Conservation (phyloP, 2,329 filamentous ascomycete species). For the Epichloe sylvatica region DNA sequence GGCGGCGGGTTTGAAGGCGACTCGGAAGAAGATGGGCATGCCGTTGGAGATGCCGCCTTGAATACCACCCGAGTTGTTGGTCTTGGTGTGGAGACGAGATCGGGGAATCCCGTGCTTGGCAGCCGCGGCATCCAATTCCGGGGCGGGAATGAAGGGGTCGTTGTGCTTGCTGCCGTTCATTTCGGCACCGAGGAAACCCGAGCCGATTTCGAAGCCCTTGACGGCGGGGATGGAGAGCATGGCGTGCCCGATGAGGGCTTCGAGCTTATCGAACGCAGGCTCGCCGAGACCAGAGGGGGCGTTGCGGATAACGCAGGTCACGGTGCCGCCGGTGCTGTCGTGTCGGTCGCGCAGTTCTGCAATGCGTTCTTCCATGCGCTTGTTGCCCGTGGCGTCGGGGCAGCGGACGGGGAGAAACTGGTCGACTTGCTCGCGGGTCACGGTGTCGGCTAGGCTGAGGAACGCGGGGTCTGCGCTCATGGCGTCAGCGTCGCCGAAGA, state of each 20-base stretch:
- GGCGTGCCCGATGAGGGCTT: constrained; percentile 79
- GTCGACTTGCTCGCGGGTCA: constrained; percentile 69
- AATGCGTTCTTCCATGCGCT: constrained; percentile 67
- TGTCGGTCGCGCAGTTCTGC: constrained; percentile 61
- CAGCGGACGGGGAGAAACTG: constrained; percentile 74
- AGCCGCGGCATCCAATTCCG: constrained; percentile 32
- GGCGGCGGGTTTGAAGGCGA: constrained; percentile 88
- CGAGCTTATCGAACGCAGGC: constrained; percentile 89
- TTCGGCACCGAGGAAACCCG: constrained; percentile 76
- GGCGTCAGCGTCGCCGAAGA: constrained; percentile 19
- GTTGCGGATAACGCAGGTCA: constrained; percentile 86
- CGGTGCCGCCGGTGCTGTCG: constrained; percentile 88
- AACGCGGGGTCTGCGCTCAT: constrained; percentile 69
- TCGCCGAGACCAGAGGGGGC: constrained; percentile 77
- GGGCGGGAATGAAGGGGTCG: constrained; percentile 40
- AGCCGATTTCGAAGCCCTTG: constrained; percentile 92
- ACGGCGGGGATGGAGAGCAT: constrained; percentile 93
- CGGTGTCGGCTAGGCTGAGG: constrained; percentile 54
- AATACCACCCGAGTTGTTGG: constrained; percentile 89
- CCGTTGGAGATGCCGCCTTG: constrained; percentile 95
- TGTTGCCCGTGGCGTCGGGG: constrained; percentile 50
- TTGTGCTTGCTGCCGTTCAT: constrained; percentile 85
- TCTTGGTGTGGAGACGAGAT: constrained; percentile 66
- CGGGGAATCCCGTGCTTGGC: constrained; percentile 31
- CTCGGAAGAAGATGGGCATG: constrained; percentile 83